Base-by-base conservation (phyloP, 2,329 filamentous ascomycete species). In the Beauveria asiatica region DNA sequence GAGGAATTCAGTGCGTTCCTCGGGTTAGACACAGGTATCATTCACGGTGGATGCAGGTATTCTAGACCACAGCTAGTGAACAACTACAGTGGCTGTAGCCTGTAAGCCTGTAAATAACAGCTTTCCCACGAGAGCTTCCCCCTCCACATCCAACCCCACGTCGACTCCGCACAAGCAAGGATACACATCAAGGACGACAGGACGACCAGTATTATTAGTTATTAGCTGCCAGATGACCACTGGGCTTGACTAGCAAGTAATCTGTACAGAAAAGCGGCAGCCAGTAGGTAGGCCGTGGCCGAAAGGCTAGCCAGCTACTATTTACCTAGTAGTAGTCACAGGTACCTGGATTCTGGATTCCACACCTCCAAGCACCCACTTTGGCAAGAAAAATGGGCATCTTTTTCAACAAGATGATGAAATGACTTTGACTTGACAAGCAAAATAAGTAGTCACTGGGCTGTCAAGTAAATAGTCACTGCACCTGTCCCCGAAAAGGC, bases 21-120 rank as follows among this genome's bases (percentile, higher is more conserved):
- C 8, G 1, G 33, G 7, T 19, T 45, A 37, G 17, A 6, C 11
- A 13, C 10, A 51, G 37, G 56, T 59, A 59, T 45, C 46, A 44
- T 59, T 59, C 56, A 52, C 46, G 56, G 56, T 51, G 23, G 37
- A 13, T 33, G 37, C 25, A 58, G 11, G 48, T 52, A 52, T 59
- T 59, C 39, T 4, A 49, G 56, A 44, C 37, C 25, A 52, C 3
- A 39, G 30, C 25, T 33, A 30, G 56, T 52, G 39, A 17, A 52
- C 39, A 19, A 19, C 6, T 33, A n/a, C 9, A 17, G 33, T n/a
- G n/a, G n/a, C n/a, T n/a, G n/a, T n/a, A n/a, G n/a, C n/a, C n/a
- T n/a, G n/a, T n/a, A n/a, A n/a, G n/a, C n/a, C n/a, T n/a, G n/a
- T n/a, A n/a, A n/a, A n/a, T n/a, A n/a, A n/a, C n/a, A 50, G 19